Percentiles rank a stretch among this genome's conserved stretches.
phyloP scores from a whole-genome alignment of 768 basidiomycete genomes.

The Gymnopilus junonius region DNA sequence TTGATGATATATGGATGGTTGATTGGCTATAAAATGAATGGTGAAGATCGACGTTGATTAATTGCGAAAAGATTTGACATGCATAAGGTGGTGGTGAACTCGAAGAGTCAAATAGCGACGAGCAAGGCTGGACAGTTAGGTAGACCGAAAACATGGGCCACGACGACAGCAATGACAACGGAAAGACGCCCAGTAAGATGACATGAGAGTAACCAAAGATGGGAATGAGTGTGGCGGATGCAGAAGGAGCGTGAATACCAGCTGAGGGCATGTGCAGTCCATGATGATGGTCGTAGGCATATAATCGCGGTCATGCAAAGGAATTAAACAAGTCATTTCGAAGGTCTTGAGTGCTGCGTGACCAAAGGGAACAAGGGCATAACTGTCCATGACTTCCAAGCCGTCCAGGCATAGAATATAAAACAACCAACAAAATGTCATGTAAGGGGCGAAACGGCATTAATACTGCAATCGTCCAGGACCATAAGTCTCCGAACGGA shows the following conservation, averaged over 20 bases:
- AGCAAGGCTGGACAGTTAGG: not conserved
- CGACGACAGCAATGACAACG: not conserved
- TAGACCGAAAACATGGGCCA: not conserved
- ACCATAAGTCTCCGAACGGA: constrained; percentile 73
- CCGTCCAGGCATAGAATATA: not conserved
- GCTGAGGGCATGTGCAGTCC: not conserved
- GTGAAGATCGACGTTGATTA: not conserved
- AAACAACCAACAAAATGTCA: not conserved
- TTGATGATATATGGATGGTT: not conserved
- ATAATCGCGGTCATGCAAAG: not conserved
- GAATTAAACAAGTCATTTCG: not conserved
- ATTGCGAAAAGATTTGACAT: not conserved
- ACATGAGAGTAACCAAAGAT: not conserved
- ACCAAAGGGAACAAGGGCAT: not conserved
- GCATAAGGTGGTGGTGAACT: not conserved
- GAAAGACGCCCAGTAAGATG: no score
- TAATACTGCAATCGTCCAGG: constrained; percentile 59
- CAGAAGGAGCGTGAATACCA: not conserved
- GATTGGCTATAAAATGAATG: not conserved
- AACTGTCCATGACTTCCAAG: not conserved
- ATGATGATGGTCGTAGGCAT: not conserved
- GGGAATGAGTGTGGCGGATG: not conserved
- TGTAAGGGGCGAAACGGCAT: constrained; percentile 3
- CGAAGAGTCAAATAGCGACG: not conserved
- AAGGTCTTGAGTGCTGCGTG: not conserved